Evolutionary conservation across 139 green algal genomes (phyloP), one percentile per base, ranked within the genome.

Genomic region (Picochlorum sp.): DNA sequence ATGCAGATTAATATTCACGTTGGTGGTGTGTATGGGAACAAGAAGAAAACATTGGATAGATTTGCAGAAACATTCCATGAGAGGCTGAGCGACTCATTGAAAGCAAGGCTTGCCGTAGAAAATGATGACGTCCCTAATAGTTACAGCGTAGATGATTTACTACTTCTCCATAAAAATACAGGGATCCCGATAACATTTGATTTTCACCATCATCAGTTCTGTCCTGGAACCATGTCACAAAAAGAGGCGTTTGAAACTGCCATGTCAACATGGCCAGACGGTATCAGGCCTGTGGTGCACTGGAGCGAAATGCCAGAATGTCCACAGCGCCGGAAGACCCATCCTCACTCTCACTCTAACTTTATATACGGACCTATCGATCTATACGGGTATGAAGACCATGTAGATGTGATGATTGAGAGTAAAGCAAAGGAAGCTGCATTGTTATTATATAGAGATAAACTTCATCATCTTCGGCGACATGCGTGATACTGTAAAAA

Each of bases 1-100:
- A 20, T 54, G n/a, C 47, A 54, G 47, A 85, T 87, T 69, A 89
- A 89, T 70, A 87, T 89, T 38, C 80, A 89, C 49, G 74, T 89
- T 46, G 82, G 82, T 21, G 82, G 65, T 7, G 62, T 66, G 4
- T 79, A 79, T 18, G 71, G 50, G 16, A 64, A 78, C 62, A 89
- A 89, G 66, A 56, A 70, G 1, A 57, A 38, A 5, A 66, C 78
- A 6, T 65, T 89, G 46, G 16, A 63, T 34, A 71, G 82, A 16
- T 87, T 87, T 66, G 73, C 80, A n/a, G 61, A 76, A 30, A 66
- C 69, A 15, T 80, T 68, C 44, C 24, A 66, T 45, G 64, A 62
- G 45, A 8, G 47, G 24, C 49, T 85, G 45, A 81, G 64, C 50
- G 63, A 72, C 23, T 75, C 74, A 58, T 77, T 72, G 62, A 57